These are phyloP conservation scores for Globisporangium cederbergense DNA, from an alignment of 352 stramenopile genomes.

Conservation along the genomic window DNA sequence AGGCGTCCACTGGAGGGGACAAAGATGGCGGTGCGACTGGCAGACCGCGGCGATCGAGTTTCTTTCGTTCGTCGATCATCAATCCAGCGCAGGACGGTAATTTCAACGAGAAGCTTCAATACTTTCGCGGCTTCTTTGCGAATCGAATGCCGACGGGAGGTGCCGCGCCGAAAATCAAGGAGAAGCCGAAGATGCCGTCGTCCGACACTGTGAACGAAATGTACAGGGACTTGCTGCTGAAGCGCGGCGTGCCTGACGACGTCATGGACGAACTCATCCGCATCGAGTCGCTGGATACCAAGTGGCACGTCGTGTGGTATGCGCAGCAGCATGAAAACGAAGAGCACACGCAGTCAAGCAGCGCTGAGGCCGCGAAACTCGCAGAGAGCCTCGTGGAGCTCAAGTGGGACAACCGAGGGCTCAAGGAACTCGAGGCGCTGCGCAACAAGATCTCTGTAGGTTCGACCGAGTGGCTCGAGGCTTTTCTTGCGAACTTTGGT, in stretches of 20 bases:
- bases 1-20: conserved; percentile 28
- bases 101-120: conserved; percentile 86
- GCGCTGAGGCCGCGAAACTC: conserved; percentile 54
- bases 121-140: conserved; percentile 83
- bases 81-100: conserved; percentile 68
- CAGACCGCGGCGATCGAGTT: conserved; percentile 59
- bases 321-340: conserved; percentile 80
- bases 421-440: conserved; percentile 69
- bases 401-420: conserved; percentile 80
- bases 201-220: conserved; percentile 82
- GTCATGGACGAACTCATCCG: conserved; percentile 83
- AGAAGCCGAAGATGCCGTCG: conserved; percentile 56
- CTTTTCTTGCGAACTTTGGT: conserved; percentile 69
- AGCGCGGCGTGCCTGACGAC: conserved; percentile 77
- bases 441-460: conserved; percentile 65
- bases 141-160: conserved; percentile 75
- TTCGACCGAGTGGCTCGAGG: conserved; percentile 75
- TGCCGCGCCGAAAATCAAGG: conserved; percentile 59
- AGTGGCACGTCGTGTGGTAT: conserved; percentile 85
- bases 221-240: conserved; percentile 76
- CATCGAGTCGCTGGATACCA: conserved; percentile 81
- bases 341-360: conserved; percentile 54
- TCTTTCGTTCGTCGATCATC: conserved; percentile 70
- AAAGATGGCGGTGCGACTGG: conserved; percentile 22
- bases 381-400: conserved; percentile 77